Conservation (phyloP, 1,284 basidiomycete genomes). For the Caloboletus firmus region DNA sequence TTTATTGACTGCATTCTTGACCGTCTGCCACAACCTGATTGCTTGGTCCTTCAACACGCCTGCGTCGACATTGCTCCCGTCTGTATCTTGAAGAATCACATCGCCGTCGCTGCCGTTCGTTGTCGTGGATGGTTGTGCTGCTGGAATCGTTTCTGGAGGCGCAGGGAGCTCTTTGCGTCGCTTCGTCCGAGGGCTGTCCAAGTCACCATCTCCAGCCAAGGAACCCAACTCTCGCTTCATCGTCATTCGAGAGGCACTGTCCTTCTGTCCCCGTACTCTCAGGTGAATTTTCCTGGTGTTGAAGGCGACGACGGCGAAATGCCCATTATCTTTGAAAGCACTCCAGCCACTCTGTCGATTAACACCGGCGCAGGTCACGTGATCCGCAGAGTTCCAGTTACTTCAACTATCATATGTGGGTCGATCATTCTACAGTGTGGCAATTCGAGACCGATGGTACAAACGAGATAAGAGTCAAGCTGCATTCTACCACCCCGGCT, state of each 20-base stretch:
- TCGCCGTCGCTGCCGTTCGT: conserved; percentile 33
- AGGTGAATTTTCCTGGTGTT: conserved; percentile 30
- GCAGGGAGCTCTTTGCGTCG: conserved; percentile 59
- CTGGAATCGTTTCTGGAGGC: conserved; percentile 25
- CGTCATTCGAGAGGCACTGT: conserved; percentile 41
- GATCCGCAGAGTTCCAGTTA: conserved; percentile 14
- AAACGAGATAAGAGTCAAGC: neutral
- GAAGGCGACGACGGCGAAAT: conserved; percentile 30
- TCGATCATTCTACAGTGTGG: neutral
- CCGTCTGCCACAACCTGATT: conserved; percentile 63
- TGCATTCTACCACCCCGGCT: neutral
- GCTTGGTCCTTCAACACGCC: conserved; percentile 39
- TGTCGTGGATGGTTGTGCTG: conserved; percentile 15
- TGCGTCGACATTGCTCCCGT: conserved; percentile 26
- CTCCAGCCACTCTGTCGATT: conserved; percentile 24
- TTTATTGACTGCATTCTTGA: conserved; percentile 79
- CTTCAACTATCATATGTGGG: neutral
- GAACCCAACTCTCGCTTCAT: conserved; percentile 66
- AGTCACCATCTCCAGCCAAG: conserved; percentile 48
- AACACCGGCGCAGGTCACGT: conserved; percentile 27
- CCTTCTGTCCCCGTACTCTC: conserved; percentile 21
- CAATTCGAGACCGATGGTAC: neutral
- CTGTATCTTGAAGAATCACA: conserved; percentile 24
- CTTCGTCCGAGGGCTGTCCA: conserved; percentile 65
- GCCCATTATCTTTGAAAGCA: conserved; percentile 37